Percentiles rank a stretch among this genome's conserved stretches.
Evolutionary conservation across 2,329 filamentous ascomycete genomes (phyloP).

Genomic region (Stromatinia cepivora): DNA sequence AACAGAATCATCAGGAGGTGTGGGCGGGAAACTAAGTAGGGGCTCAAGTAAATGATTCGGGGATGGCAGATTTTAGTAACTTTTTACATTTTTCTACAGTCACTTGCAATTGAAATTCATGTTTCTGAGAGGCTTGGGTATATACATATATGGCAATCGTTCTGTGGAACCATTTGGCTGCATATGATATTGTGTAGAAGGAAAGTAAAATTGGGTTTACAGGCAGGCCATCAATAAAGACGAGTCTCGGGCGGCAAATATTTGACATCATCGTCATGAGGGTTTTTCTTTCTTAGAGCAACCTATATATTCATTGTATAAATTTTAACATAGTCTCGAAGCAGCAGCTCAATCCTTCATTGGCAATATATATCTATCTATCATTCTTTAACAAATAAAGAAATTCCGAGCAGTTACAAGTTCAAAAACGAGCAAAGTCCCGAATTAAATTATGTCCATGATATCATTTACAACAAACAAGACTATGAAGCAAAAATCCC

Average conservation of each 20-base stretch:
- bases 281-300: not conserved
- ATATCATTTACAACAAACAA: not conserved
- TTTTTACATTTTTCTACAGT: not conserved
- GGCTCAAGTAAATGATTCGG: not conserved
- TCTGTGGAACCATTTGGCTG: not conserved
- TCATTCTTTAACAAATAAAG: not conserved
- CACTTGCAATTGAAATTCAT: not conserved
- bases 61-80: not conserved
- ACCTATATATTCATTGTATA: constrained; percentile 12
- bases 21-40: constrained; percentile 16
- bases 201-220: not conserved
- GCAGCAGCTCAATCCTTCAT: not conserved
- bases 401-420: not conserved
- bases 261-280: not conserved
- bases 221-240: constrained; percentile 7
- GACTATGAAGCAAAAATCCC: not conserved
- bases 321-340: constrained; percentile 3
- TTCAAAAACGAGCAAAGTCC: not conserved
- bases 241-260: not conserved
- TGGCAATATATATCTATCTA: not conserved
- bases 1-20: constrained; percentile 14
- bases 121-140: not conserved
- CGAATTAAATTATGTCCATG: not conserved
- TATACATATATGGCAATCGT: not conserved
- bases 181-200: not conserved